These are phyloP conservation scores for Xylaria hypoxylon DNA, from an alignment of 2,329 filamentous ascomycete species.

Conservation along the genomic window DNA sequence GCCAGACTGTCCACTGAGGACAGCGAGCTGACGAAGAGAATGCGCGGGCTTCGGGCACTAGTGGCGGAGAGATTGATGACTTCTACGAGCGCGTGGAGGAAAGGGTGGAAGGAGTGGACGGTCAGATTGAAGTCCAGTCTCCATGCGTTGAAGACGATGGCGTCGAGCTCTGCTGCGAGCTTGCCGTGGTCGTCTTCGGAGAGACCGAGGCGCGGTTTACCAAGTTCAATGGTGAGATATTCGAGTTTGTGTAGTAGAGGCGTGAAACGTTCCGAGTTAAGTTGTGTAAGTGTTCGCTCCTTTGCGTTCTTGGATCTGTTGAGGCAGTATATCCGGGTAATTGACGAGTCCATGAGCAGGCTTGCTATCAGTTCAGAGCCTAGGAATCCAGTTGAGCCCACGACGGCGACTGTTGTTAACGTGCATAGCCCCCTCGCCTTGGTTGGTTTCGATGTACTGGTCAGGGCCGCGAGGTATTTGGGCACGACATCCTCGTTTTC, in stretches of 20 bases:
- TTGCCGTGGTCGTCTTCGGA: constrained; percentile 6
- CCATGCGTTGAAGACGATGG: constrained; percentile 44
- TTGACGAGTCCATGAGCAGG: constrained; percentile 26
- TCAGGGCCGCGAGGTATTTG: constrained; percentile 16
- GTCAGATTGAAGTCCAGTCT: constrained; percentile 43
- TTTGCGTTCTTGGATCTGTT: constrained; percentile 36
- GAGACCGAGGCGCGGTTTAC: constrained; percentile 35
- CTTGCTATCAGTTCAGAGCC: constrained; percentile 22
- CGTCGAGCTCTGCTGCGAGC: constrained; percentile 32
- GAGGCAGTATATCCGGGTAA: constrained; percentile 38
- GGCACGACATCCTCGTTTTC: constrained; percentile 29
- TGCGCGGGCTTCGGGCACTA: constrained; percentile 13
- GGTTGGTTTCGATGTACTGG: not conserved
- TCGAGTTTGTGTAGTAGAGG: constrained; percentile 26
- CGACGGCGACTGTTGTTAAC: constrained; percentile 26
- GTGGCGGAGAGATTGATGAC: not conserved
- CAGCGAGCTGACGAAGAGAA: constrained; percentile 47
- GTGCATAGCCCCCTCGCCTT: not conserved
- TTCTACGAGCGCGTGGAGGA: constrained; percentile 26
- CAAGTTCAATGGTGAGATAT: constrained; percentile 35
- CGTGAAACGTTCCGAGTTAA: not conserved
- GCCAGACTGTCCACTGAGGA: constrained; percentile 15
- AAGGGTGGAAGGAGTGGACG: constrained; percentile 41
- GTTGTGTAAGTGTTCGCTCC: not conserved
- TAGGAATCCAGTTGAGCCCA: constrained; percentile 41